These are phyloP conservation scores for Trichophaea hybrida DNA, from an alignment of 2,329 filamentous ascomycete species.

Conservation along the genomic window DNA sequence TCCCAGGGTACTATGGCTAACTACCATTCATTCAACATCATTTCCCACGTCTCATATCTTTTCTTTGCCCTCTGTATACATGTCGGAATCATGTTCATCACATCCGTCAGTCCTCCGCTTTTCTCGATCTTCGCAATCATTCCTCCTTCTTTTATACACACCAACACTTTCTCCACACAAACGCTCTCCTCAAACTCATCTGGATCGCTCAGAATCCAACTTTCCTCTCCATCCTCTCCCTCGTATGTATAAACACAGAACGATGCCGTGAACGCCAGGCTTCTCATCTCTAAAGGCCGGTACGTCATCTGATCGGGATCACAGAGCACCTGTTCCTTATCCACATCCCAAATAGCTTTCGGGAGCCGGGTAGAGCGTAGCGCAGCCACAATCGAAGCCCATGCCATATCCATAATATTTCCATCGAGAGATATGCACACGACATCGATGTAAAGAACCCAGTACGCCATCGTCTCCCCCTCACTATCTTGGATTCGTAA, in stretches of 20 bases:
- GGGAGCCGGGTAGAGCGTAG: constrained; percentile 65
- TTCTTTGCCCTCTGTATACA: constrained; percentile 16
- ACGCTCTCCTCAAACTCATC: constrained; percentile 80
- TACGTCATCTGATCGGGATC: constrained; percentile 44
- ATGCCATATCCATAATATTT: constrained; percentile 81
- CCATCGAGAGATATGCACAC: constrained; percentile 87
- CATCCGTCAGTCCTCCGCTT: constrained; percentile 59
- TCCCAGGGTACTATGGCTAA: too few relatives aligned
- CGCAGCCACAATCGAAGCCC: constrained; percentile 70
- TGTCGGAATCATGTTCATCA: constrained; percentile 38
- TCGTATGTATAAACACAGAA: constrained; percentile 57
- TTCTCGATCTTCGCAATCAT: constrained; percentile 65
- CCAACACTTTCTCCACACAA: constrained; percentile 66
- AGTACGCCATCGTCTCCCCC: constrained; percentile 59
- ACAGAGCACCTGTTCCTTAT: constrained; percentile 67
- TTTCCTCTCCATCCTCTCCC: constrained; percentile 35
- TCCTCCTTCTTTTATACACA: constrained; percentile 51
- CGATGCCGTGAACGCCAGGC: constrained; percentile 58
- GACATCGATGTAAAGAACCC: constrained; percentile 91
- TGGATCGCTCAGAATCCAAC: constrained; percentile 74
- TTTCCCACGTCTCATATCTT: constrained; percentile 6
- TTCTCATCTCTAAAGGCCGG: constrained; percentile 40
- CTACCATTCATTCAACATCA: background rate
- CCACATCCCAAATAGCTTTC: constrained; percentile 65
- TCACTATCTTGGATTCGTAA: constrained; percentile 25